Evolutionary conservation across 441 rosid genomes (phyloP).

Genomic region (Gossypium lobatum): DNA sequence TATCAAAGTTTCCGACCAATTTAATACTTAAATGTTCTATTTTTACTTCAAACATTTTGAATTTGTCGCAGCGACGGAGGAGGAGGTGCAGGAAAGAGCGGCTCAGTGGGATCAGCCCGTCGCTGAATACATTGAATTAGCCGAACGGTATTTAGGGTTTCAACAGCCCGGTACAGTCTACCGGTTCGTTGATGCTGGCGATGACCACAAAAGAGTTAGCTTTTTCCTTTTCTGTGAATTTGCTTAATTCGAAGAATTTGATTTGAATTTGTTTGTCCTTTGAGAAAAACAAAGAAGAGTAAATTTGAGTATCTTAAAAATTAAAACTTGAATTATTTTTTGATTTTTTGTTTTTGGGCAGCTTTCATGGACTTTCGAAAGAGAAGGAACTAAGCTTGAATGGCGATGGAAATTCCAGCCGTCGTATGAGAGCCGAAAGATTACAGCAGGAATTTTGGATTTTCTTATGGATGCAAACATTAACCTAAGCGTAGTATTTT

Average conservation of each 20-base stretch:
- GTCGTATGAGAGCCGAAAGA: slow-evolving; percentile 41
- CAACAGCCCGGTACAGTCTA: slow-evolving; percentile 63
- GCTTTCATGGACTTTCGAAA: slow-evolving; percentile 89
- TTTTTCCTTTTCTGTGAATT: background rate
- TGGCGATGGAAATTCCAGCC: slow-evolving; percentile 84
- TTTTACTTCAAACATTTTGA: background rate
- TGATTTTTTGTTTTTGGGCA: slow-evolving; percentile 17
- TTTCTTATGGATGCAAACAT: slow-evolving; percentile 77
- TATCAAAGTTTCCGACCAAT: background rate
- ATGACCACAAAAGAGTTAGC: slow-evolving; percentile 56
- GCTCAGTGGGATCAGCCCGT: slow-evolving; percentile 86
- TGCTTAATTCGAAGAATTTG: background rate
- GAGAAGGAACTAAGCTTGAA: slow-evolving; percentile 77
- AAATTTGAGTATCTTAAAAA: background rate
- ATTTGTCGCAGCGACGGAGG: slow-evolving; percentile 52
- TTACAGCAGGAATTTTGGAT: slow-evolving; percentile 54
- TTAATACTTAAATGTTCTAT: background rate
- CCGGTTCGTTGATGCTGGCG: slow-evolving; percentile 59
- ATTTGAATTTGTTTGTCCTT: background rate
- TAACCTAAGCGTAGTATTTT: slow-evolving; percentile 53
- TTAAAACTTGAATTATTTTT: background rate
- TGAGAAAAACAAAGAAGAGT: background rate
- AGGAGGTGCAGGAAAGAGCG: slow-evolving; percentile 70
- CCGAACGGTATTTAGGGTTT: slow-evolving; percentile 67
- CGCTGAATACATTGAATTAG: slow-evolving; percentile 49